Evolutionary conservation across 2,329 filamentous ascomycete species (phyloP).

Genomic region (Penicillium sclerotiorum): DNA sequence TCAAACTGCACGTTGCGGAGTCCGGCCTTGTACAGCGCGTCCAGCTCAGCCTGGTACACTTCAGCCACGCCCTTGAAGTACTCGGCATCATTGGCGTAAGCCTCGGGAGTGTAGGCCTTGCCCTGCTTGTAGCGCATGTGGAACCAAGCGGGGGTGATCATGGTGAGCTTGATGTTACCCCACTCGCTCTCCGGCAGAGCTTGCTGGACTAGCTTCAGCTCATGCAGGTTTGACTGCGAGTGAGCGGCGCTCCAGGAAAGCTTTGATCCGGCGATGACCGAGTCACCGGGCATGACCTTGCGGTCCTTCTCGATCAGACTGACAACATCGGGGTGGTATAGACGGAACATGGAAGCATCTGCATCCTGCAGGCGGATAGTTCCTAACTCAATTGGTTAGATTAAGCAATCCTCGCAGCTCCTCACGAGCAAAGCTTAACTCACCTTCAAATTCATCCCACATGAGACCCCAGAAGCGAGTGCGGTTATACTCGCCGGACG

Average conservation of each 20-base stretch:
- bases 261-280: slow-evolving; percentile 29
- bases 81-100: slow-evolving; percentile 60
- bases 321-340: slow-evolving; percentile 31
- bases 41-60: slow-evolving; percentile 64
- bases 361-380: slow-evolving; percentile 29
- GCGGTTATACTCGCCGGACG: slow-evolving; percentile 26
- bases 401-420: not conserved
- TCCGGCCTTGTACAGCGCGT: slow-evolving; percentile 63
- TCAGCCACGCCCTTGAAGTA: slow-evolving; percentile 67
- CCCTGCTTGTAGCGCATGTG: slow-evolving; percentile 64
- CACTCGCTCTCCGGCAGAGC: slow-evolving; percentile 60
- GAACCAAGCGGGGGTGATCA: slow-evolving; percentile 70
- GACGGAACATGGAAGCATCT: slow-evolving; percentile 30
- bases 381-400: slow-evolving; percentile 42
- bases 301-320: slow-evolving; percentile 30
- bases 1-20: slow-evolving; percentile 68
- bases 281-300: slow-evolving; percentile 32
- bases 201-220: slow-evolving; percentile 23
- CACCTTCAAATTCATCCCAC: slow-evolving; percentile 29
- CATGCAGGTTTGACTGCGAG: slow-evolving; percentile 25
- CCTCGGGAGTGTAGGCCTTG: slow-evolving; percentile 58
- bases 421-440: not conserved
- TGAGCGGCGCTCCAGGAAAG: slow-evolving; percentile 20
- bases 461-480: slow-evolving; percentile 28
- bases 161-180: slow-evolving; percentile 68